Base-by-base conservation (phyloP, 768 basidiomycete genomes). In the Chalciporus chontae region DNA sequence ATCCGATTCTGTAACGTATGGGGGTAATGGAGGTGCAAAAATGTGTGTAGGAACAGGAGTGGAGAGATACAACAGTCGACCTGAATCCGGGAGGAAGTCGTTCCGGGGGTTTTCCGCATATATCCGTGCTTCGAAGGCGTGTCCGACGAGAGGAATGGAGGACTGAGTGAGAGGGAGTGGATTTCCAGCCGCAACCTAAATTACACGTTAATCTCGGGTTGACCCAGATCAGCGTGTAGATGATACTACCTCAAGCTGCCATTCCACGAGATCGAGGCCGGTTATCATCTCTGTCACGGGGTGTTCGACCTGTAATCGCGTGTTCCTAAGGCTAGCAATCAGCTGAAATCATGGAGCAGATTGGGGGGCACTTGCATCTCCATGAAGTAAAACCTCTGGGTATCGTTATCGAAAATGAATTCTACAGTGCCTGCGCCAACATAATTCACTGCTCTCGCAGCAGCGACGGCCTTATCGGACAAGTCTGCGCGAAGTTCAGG, bases 251-350 rank as follows among this genome's bases (percentile, higher is more conserved):
- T 91, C 86, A 18, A 96, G 74, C 63, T 97, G 94, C 93, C 93
- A 95, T 69, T 95, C 87, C 8, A 97, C 94, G 5, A 97, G 82
- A 61, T 97, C 94, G 21, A 93, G 75, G 1, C 92, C 91, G 1
- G 94, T 96, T 44, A 96, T 82, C 86, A 94, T 94, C 69, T 94
- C 93, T 0, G 93, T 94, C 24, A 95, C 89, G 13, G 92, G 92
- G 64, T 94, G 93, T 59, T 94, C 90, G 26, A 91, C 89, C 69
- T 92, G 90, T 38, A 91, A 63, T 32, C 89, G 77, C 10, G 89
- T 90, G 58, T 91, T 91, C 89, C 87, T 90, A 37, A 8, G 27
- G 21, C 49, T 3, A 18, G 18, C 8, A 31, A 36, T 56, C 15
- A 47, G 44, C 21, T 37, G 21, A 4, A n/a, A 19, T 14, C 18